Percentiles rank a stretch among this genome's conserved stretches.
phyloP scores from a whole-genome alignment of 257 asterid genomes.

The Hygrophila difformis region DNA sequence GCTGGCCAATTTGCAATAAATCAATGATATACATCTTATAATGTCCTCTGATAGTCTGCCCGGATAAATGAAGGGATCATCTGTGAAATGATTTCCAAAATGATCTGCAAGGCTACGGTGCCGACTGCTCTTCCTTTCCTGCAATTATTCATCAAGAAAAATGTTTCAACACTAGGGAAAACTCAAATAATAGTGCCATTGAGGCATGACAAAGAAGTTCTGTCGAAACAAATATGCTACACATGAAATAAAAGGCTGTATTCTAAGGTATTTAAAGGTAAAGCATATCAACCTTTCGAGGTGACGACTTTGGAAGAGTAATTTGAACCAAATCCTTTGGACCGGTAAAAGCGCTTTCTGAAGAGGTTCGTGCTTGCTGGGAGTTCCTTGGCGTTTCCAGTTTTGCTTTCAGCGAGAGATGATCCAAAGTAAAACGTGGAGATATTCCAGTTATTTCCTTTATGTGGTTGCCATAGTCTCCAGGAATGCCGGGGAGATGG shows the following conservation, averaged over 20 bases:
- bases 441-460: slow-evolving; percentile 17
- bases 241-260: neutral
- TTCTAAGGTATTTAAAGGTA: too few species aligned
- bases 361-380: neutral
- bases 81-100: slow-evolving; percentile 42
- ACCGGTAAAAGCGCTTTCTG: neutral
- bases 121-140: slow-evolving; percentile 42
- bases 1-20: slow-evolving; percentile 66
- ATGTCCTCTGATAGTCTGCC: slow-evolving; percentile 72
- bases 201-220: neutral
- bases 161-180: slow-evolving; percentile 5
- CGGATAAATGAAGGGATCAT: slow-evolving; percentile 39
- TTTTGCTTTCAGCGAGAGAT: neutral
- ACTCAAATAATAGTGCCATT: neutral
- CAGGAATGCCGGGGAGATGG: slow-evolving; percentile 26
- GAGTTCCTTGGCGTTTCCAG: neutral
- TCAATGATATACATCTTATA: slow-evolving; percentile 62
- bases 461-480: slow-evolving; percentile 11
- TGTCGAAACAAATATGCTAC: neutral
- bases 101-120: slow-evolving; percentile 71
- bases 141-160: slow-evolving; percentile 21
- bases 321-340: neutral
- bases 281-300: neutral
- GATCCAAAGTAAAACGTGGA: slow-evolving; percentile 20
- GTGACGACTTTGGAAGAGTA: neutral